These are phyloP conservation scores for Hemisphaericaspora xylofermentans DNA, from an alignment of 1,139 yeast species.

Conservation along the genomic window DNA sequence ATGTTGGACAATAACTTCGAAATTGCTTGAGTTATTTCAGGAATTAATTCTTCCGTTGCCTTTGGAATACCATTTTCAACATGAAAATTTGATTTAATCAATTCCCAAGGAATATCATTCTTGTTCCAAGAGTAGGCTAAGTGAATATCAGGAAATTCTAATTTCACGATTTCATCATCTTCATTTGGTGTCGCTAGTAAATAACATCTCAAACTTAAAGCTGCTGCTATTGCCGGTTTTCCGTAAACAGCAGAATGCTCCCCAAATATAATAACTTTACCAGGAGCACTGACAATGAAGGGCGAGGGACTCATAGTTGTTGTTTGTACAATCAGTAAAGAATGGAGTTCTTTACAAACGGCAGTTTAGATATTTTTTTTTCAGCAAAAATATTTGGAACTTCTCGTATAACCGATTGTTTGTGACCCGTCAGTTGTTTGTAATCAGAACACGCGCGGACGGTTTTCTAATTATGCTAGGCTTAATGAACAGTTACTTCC, in stretches of 20 bases:
- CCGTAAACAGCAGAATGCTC: constrained; percentile 96
- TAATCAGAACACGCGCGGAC: too few relatives aligned
- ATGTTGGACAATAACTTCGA: constrained; percentile 45
- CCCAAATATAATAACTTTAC: constrained; percentile 93
- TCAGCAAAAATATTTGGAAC: too few relatives aligned
- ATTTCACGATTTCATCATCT: constrained; percentile 42
- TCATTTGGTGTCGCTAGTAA: constrained; percentile 54
- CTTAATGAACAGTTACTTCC: constrained; percentile 4
- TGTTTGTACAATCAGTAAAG: not conserved
- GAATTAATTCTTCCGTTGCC: constrained; percentile 57
- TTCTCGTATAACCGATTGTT: too few relatives aligned
- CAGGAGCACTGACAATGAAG: constrained; percentile 90
- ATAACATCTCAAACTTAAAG: constrained; percentile 79
- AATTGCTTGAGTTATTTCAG: constrained; percentile 54
- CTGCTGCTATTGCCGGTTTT: constrained; percentile 91
- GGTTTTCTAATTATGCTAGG: too few relatives aligned
- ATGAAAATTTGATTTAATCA: constrained; percentile 24
- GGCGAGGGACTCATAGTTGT: constrained; percentile 22
- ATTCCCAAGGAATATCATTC: constrained; percentile 60
- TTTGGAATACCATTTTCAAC: constrained; percentile 28
- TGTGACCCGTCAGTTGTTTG: too few relatives aligned
- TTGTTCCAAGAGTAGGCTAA: constrained; percentile 64
- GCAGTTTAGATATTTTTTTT: not conserved
- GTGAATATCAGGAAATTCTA: constrained; percentile 83
- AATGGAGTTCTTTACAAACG: not conserved